These are phyloP conservation scores for Botrytis medusae DNA, from an alignment of 2,329 filamentous ascomycete genomes.

Conservation along the genomic window DNA sequence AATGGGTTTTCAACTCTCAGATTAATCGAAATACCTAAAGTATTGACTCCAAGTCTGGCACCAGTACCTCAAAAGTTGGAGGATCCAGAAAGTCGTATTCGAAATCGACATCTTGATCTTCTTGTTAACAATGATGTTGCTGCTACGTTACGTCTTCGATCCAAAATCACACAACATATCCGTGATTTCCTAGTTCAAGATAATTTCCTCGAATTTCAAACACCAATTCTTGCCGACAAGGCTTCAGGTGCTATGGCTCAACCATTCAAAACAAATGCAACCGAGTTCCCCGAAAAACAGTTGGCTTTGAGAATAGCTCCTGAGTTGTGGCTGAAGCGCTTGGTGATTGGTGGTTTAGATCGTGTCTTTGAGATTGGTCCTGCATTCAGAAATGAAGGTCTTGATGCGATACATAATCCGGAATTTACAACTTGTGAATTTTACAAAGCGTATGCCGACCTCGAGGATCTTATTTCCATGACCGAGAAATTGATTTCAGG, in stretches of 20 bases:
- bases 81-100: conserved; percentile 69
- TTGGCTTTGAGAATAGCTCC: conserved; percentile 86
- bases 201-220: conserved; percentile 84
- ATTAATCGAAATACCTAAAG: conserved; percentile 64
- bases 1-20: conserved; percentile 71
- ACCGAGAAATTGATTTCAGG: conserved; percentile 71
- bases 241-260: conserved; percentile 87
- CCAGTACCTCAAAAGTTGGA: conserved; percentile 70
- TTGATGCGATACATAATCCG: conserved; percentile 90
- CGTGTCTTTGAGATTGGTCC: conserved; percentile 91
- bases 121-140: conserved; percentile 69
- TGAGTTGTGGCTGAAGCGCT: conserved; percentile 90
- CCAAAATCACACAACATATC: conserved; percentile 71
- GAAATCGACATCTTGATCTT: conserved; percentile 82
- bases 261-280: conserved; percentile 78
- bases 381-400: conserved; percentile 88
- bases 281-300: conserved; percentile 69
- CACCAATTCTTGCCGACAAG: conserved; percentile 78
- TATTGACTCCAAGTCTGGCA: conserved; percentile 77
- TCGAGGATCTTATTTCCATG: conserved; percentile 70
- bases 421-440: conserved; percentile 98
- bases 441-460: conserved; percentile 80
- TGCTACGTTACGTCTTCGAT: conserved; percentile 71
- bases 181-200: conserved; percentile 70
- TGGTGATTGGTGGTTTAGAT: conserved; percentile 86